Percentiles rank a stretch among this genome's conserved stretches.
These are phyloP conservation scores for Akanthomyces lecanii DNA, from an alignment of 2,329 filamentous ascomycete species.

Conservation along the genomic window DNA sequence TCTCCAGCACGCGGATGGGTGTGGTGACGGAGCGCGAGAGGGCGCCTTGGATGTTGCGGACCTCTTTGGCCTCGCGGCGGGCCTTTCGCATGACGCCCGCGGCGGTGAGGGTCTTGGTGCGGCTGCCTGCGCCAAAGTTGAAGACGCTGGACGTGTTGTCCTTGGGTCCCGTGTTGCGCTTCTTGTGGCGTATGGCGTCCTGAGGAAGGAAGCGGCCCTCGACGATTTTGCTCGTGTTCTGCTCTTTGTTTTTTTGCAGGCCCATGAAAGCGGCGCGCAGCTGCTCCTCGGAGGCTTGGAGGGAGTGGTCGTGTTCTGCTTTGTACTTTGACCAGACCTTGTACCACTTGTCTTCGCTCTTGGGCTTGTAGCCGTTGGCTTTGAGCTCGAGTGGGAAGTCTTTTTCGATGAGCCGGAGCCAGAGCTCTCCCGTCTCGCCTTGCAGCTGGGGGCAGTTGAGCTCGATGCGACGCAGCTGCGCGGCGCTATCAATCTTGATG, in stretches of 20 bases:
- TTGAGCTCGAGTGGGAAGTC: slow-evolving; percentile 66
- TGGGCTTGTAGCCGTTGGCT: slow-evolving; percentile 59
- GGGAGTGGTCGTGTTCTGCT: slow-evolving; percentile 51
- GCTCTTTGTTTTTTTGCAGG: slow-evolving; percentile 53
- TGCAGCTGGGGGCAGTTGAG: slow-evolving; percentile 70
- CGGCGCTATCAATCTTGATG: slow-evolving; percentile 63
- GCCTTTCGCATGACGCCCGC: slow-evolving; percentile 54
- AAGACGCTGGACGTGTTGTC: slow-evolving; percentile 32
- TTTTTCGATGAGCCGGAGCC: slow-evolving; percentile 72
- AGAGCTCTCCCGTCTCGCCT: slow-evolving; percentile 66
- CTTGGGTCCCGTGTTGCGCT: slow-evolving; percentile 26
- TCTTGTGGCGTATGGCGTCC: slow-evolving; percentile 26
- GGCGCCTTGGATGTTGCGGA: slow-evolving; percentile 44
- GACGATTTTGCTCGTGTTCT: slow-evolving; percentile 55
- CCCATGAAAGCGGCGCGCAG: slow-evolving; percentile 55
- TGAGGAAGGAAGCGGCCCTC: slow-evolving; percentile 45
- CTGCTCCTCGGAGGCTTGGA: slow-evolving; percentile 55
- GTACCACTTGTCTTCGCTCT: slow-evolving; percentile 68
- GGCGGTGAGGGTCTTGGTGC: slow-evolving; percentile 48
- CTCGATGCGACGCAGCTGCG: slow-evolving; percentile 73
- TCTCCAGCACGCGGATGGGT: slow-evolving; percentile 30
- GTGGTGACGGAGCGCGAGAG: slow-evolving; percentile 33
- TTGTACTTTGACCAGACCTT: slow-evolving; percentile 70
- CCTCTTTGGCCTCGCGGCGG: slow-evolving; percentile 52
- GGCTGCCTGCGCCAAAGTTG: slow-evolving; percentile 44